Base-by-base conservation (phyloP, 495 filamentous ascomycete species). In the Poronia punctata region DNA sequence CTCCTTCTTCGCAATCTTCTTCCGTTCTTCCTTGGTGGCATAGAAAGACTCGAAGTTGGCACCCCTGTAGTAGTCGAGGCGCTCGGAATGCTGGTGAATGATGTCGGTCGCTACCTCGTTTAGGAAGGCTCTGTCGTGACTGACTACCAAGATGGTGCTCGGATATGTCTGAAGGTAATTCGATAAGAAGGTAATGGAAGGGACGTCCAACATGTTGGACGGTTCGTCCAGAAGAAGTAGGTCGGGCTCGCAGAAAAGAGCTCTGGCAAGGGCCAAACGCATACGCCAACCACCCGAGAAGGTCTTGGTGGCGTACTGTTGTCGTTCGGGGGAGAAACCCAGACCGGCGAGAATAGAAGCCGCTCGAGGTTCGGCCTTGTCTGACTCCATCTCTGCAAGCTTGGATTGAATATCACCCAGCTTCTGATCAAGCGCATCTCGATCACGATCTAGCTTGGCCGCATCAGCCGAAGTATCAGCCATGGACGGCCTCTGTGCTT, bases 201-300 rank as follows among this genome's bases (percentile, higher is more conserved):
- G 93, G 46, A 97, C 92, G 64, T 99, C 92, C 87, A 99, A 89
- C 92, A 99, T 99, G 80, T 99, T 99, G 35, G 93, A 97, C 58
- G 92, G 92, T 78, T 98, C 90, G 67, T 98, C 92, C 56, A 98
- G 87, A 53, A 99, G 75, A 46, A 99, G 72, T 16, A 99, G 68
- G 66, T 99, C 92, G 23, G 92, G 92, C 61, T 99, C 93, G 69
- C 92, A 99, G 73, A 99, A 99, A 25, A 99, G 74, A 7, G 92
- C 92, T 72, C 92, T 75, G 5, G 92, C 92, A 27, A 99, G 71
- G 5, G 92, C 92, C 38, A 99, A 70, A 74, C 92, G 80, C 92
- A 99, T 99, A 64, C 92, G 79, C 92, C 92, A 99, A 83, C 92
- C 92, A 72, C 92, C 92, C 26, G 92, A 99, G 70, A 99, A 99